Percentiles rank a stretch among this genome's conserved stretches.
Conservation (phyloP, 2,329 filamentous ascomycete species). For the Colletotrichum abscissum region DNA sequence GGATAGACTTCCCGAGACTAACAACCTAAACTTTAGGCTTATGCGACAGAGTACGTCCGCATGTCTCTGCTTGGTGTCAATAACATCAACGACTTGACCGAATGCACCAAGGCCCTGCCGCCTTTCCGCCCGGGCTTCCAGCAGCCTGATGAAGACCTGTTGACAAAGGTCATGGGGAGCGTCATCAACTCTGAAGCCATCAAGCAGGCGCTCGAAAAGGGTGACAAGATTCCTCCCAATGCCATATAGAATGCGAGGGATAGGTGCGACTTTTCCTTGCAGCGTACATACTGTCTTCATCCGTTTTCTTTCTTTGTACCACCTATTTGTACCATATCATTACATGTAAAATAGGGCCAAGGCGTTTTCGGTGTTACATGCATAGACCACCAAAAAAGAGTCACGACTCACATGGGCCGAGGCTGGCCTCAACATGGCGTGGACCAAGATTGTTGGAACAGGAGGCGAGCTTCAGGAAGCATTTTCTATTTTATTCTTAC, state of each 20-base stretch:
- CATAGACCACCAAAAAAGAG: neutral
- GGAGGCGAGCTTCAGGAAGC: neutral
- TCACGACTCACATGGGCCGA: constrained; percentile 21
- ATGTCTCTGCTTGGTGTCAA: constrained; percentile 66
- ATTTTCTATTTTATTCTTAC: neutral
- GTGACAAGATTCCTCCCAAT: constrained; percentile 32
- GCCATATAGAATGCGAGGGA: neutral
- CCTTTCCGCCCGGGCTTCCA: constrained; percentile 38
- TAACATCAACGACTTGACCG: constrained; percentile 65
- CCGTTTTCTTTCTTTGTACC: neutral
- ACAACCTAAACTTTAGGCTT: constrained; percentile 50
- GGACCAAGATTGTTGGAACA: neutral
- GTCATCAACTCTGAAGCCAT: constrained; percentile 16
- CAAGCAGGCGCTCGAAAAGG: constrained; percentile 25
- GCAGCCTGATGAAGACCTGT: constrained; percentile 23
- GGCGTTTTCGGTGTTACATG: neutral
- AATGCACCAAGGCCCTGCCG: constrained; percentile 65
- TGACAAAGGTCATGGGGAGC: constrained; percentile 18
- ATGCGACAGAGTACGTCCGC: constrained; percentile 63
- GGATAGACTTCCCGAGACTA: neutral
- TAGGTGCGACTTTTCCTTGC: neutral
- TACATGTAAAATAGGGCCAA: neutral
- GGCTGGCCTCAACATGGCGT: constrained; percentile 30
- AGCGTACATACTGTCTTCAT: constrained; percentile 1
- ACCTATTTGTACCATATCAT: neutral